Conservation (phyloP, 805 yeast species). For the Ogataea dorogensis region DNA sequence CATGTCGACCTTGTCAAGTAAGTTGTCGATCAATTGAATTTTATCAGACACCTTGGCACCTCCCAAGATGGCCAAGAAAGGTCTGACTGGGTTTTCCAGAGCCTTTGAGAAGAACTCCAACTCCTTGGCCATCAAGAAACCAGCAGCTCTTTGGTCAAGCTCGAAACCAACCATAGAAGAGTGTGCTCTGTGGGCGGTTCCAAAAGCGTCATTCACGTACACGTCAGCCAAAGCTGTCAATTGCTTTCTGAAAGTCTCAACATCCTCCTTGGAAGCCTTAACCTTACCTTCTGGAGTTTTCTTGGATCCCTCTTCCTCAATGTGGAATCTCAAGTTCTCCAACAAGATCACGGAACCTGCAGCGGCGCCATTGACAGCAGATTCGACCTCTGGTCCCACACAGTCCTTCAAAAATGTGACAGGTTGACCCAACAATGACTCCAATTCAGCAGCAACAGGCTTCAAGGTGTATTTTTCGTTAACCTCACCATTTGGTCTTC, state of each 20-base stretch:
- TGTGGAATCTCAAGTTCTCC: slow-evolving; percentile 98
- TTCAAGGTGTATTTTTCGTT: slow-evolving; percentile 83
- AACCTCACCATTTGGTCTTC: slow-evolving; percentile 97
- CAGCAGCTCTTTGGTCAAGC: slow-evolving; percentile 94
- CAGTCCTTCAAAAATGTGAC: slow-evolving; percentile 86
- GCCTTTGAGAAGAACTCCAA: slow-evolving; percentile 97
- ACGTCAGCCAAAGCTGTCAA: slow-evolving; percentile 94
- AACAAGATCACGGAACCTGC: slow-evolving; percentile 84
- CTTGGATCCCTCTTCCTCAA: slow-evolving; percentile 93
- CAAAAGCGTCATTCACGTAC: slow-evolving; percentile 97
- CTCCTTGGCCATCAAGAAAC: slow-evolving; percentile 98
- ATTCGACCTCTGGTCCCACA: slow-evolving; percentile 89
- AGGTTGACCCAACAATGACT: slow-evolving; percentile 66
- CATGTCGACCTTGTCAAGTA: slow-evolving; percentile 90
- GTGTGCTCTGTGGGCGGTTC: slow-evolving; percentile 99
- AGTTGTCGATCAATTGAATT: slow-evolving; percentile 97
- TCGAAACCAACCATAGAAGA: slow-evolving; percentile 98
- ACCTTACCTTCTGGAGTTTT: slow-evolving; percentile 84
- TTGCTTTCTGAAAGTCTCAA: slow-evolving; percentile 82
- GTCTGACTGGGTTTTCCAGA: slow-evolving; percentile 95
- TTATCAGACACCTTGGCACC: slow-evolving; percentile 99
- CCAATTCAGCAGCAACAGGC: slow-evolving; percentile 91
- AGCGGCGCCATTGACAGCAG: slow-evolving; percentile 68
- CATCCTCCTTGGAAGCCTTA: slow-evolving; percentile 86
- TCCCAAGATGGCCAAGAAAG: slow-evolving; percentile 97